These are phyloP conservation scores for Kalanchoe fedtschenkoi DNA, from an alignment of 164 flowering plant genomes.

Conservation along the genomic window DNA sequence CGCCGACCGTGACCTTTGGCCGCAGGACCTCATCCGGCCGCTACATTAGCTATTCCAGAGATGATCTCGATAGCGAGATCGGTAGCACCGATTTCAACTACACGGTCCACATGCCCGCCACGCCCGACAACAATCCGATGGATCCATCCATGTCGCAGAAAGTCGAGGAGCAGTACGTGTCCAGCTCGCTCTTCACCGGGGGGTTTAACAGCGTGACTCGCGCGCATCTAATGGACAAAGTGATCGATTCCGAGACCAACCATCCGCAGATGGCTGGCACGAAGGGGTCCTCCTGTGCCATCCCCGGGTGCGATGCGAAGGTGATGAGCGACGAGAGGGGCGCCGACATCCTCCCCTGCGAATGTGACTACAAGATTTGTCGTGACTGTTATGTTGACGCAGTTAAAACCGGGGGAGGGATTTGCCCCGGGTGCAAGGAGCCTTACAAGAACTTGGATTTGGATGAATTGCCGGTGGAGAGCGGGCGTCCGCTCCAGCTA, in stretches of 20 bases:
- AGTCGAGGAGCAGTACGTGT: constrained; percentile 63
- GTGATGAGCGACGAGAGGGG: constrained; percentile 65
- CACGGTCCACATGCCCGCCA: constrained; percentile 51
- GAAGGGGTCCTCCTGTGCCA: constrained; percentile 50
- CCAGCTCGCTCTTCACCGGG: constrained; percentile 54
- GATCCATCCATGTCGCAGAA: constrained; percentile 43
- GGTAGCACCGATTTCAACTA: constrained; percentile 43
- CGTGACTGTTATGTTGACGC: constrained; percentile 60
- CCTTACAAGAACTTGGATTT: constrained; percentile 42
- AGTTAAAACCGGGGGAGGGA: constrained; percentile 31
- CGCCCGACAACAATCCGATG: constrained; percentile 60
- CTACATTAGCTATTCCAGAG: constrained; percentile 45
- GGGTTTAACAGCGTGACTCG: constrained; percentile 48
- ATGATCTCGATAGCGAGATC: constrained; percentile 60
- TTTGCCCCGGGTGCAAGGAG: constrained; percentile 71
- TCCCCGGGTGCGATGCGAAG: constrained; percentile 56
- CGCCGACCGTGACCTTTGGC: constrained; percentile 44
- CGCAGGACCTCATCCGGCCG: constrained; percentile 55
- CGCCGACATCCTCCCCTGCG: constrained; percentile 51
- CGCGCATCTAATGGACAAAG: constrained; percentile 68
- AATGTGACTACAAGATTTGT: constrained; percentile 62
- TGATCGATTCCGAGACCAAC: constrained; percentile 42
- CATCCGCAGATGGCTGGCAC: constrained; percentile 71
- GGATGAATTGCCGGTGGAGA: constrained; percentile 28
- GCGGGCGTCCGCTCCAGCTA: constrained; percentile 28